Conservation (phyloP, 257 asterid species). For the Asclepias syriaca region DNA sequence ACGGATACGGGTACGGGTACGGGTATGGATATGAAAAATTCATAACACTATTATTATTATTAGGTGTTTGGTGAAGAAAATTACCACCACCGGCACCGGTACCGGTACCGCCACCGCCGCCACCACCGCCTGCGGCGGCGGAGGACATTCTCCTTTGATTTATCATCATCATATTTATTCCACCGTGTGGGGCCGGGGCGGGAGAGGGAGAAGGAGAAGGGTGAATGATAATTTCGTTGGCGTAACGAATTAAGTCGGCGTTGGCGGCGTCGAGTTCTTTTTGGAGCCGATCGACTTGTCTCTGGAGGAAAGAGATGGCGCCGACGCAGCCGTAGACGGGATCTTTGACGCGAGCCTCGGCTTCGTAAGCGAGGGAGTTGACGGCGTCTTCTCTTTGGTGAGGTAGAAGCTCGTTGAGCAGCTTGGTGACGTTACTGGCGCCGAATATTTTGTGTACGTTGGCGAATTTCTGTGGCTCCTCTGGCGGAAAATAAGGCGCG, state of each 20-base stretch:
- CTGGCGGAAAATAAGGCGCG: conserved; percentile 45
- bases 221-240: conserved; percentile 19
- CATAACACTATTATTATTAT: conserved; percentile 8
- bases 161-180: neutral
- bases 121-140: no score
- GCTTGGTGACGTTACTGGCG: conserved; percentile 42
- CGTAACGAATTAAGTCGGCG: conserved; percentile 31
- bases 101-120: no score
- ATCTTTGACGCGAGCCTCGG: conserved; percentile 42
- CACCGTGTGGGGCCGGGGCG: conserved; percentile 8
- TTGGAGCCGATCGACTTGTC: conserved; percentile 36
- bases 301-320: conserved; percentile 39
- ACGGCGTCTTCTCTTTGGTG: conserved; percentile 51
- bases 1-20: conserved; percentile 11
- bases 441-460: conserved; percentile 50
- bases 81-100: no score
- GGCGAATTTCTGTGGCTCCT: conserved; percentile 44
- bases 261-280: conserved; percentile 39
- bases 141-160: conserved; percentile 5
- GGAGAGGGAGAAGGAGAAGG: neutral
- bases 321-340: conserved; percentile 53
- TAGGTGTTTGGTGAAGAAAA: conserved; percentile 19
- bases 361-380: conserved; percentile 45
- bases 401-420: conserved; percentile 37
- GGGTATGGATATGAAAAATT: conserved; percentile 20